Evolutionary conservation across 192 early-diverging fungal species (phyloP).

Genomic region (Geranomyces michiganensis): DNA sequence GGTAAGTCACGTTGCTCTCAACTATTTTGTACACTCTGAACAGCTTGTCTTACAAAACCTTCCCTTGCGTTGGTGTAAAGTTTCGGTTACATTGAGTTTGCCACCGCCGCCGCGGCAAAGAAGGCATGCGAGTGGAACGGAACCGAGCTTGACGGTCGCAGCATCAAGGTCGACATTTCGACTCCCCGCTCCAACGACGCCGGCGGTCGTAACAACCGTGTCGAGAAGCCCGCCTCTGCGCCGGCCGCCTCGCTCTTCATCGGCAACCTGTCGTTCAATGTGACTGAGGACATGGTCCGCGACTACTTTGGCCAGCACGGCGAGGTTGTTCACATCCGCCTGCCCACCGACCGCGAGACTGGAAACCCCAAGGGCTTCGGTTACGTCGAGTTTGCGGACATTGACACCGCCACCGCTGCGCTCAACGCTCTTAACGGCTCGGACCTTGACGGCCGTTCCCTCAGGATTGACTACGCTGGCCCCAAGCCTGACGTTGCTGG

Average conservation of each 20-base stretch:
- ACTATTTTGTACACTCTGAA: not conserved
- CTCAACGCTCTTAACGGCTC: conserved; percentile 76
- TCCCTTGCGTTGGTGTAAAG: conserved; percentile 26
- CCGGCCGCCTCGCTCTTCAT: conserved; percentile 78
- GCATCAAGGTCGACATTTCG: conserved; percentile 76
- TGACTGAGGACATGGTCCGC: conserved; percentile 66
- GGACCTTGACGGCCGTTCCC: conserved; percentile 76
- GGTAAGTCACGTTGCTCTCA: conserved; percentile 43
- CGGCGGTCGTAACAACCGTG: conserved; percentile 37
- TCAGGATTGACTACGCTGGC: conserved; percentile 82
- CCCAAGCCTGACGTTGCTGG: conserved; percentile 32
- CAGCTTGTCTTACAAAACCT: not conserved
- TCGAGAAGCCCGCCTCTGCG: conserved; percentile 50
- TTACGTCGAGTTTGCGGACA: conserved; percentile 52
- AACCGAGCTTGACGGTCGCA: conserved; percentile 80
- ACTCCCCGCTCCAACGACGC: conserved; percentile 50
- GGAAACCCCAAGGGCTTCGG: conserved; percentile 70
- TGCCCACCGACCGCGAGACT: conserved; percentile 78
- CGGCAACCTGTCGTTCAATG: conserved; percentile 74
- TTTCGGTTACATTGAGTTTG: conserved; percentile 91
- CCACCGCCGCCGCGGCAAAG: conserved; percentile 61
- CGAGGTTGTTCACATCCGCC: conserved; percentile 58
- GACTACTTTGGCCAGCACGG: conserved; percentile 61
- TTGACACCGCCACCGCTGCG: conserved; percentile 56
- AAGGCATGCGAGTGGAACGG: conserved; percentile 70